Conservation (phyloP, 2,329 filamentous ascomycete species). For the Coleophoma eucalyptorum region DNA sequence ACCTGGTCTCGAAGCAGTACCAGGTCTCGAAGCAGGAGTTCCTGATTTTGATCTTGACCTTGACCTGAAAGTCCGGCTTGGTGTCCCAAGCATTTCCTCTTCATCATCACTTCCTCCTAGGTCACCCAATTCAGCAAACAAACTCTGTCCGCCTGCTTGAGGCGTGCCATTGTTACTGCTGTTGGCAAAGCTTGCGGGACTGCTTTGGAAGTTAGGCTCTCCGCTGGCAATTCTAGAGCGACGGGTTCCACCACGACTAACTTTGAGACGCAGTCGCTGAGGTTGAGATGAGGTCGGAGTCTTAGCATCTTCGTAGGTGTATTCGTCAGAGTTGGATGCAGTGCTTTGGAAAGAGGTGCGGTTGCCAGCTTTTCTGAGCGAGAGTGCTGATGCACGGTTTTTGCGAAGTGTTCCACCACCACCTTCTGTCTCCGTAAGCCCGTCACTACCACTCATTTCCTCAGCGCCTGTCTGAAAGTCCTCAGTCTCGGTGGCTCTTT, state of each 20-base stretch:
- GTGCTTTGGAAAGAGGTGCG: constrained; percentile 78
- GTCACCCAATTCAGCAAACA: constrained; percentile 88
- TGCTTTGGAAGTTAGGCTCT: constrained; percentile 53
- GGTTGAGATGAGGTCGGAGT: constrained; percentile 60
- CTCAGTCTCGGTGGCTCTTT: constrained; percentile 77
- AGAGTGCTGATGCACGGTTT: constrained; percentile 34
- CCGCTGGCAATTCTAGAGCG: constrained; percentile 60
- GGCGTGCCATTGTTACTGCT: constrained; percentile 46
- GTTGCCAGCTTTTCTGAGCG: constrained; percentile 45
- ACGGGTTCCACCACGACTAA: constrained; percentile 59
- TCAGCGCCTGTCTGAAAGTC: constrained; percentile 94
- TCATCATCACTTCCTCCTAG: constrained; percentile 71
- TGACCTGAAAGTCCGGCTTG: constrained; percentile 44
- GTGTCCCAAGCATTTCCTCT: constrained; percentile 52
- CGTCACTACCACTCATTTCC: constrained; percentile 71
- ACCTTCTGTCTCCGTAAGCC: constrained; percentile 79
- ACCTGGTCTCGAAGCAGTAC: constrained; percentile 15
- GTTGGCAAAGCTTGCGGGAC: constrained; percentile 52
- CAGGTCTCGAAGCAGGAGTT: constrained; percentile 41
- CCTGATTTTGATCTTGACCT: constrained; percentile 34
- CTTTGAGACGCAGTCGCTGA: constrained; percentile 67
- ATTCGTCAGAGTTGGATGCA: constrained; percentile 82
- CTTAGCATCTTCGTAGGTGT: constrained; percentile 56
- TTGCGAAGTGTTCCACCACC: constrained; percentile 24
- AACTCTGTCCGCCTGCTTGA: constrained; percentile 61